Conservation (phyloP, 1,139 yeast genomes). For the Suhomyces bolitotheri region DNA sequence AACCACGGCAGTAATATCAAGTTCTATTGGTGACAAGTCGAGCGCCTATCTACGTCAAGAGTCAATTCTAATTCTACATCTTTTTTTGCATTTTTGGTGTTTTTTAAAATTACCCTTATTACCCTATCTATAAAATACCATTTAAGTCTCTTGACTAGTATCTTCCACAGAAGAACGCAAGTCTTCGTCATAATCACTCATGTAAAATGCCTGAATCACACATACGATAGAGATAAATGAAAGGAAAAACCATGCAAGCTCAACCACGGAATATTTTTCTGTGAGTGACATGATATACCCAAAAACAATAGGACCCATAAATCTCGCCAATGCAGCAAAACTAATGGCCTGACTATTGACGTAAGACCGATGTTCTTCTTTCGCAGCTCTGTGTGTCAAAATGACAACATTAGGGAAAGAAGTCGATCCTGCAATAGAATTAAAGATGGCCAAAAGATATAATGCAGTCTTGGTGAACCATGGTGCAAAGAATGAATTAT, state of each 20-base stretch:
- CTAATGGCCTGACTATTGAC: slow-evolving; percentile 52
- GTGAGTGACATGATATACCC: slow-evolving; percentile 50
- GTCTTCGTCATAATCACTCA: slow-evolving; percentile 34
- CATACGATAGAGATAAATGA: slow-evolving; percentile 37
- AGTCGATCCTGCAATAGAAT: slow-evolving; percentile 20
- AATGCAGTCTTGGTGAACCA: slow-evolving; percentile 15
- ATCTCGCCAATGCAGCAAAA: slow-evolving; percentile 55
- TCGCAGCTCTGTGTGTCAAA: slow-evolving; percentile 49
- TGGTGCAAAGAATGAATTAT: slow-evolving; percentile 16
- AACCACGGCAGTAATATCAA: too few species aligned
- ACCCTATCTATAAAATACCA: too few species aligned
- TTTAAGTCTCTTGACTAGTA: too few species aligned
- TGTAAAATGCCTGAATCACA: slow-evolving; percentile 30
- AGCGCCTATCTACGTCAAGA: too few species aligned
- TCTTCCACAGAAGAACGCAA: too few species aligned
- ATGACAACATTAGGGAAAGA: slow-evolving; percentile 44
- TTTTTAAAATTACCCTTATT: too few species aligned
- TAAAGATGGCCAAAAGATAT: slow-evolving; percentile 21
- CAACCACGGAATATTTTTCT: slow-evolving; percentile 34
- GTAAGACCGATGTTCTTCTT: slow-evolving; percentile 49
- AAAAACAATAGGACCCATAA: slow-evolving; percentile 58
- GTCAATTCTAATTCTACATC: too few species aligned
- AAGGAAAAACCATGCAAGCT: slow-evolving; percentile 53
- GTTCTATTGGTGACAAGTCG: too few species aligned
- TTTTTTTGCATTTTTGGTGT: too few species aligned